A percentile compares a stretch with the other conserved stretches of the same genome.
phyloP scores from a whole-genome alignment of 2,329 filamentous ascomycete genomes.

The Coniochaeta ligniaria region DNA sequence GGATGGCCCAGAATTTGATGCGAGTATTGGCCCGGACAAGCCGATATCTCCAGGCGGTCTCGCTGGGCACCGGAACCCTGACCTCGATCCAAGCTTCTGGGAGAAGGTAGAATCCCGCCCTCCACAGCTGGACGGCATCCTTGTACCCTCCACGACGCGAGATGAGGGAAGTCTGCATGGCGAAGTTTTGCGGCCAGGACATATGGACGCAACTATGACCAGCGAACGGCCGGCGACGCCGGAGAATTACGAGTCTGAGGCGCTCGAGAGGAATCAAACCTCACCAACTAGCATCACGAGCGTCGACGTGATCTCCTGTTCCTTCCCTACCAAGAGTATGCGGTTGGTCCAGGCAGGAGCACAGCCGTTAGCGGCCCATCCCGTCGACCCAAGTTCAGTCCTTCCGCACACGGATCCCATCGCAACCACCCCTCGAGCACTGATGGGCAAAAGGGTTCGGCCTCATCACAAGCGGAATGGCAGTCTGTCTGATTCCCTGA shows the following conservation, averaged over 20 bases:
- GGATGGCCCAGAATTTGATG: conserved; percentile 64
- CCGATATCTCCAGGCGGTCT: conserved; percentile 73
- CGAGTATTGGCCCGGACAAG: conserved; percentile 52
- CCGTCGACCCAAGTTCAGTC: conserved; percentile 42
- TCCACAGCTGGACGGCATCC: conserved; percentile 35
- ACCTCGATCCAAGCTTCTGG: conserved; percentile 48
- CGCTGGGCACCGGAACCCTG: conserved; percentile 50
- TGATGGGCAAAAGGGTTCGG: conserved; percentile 52
- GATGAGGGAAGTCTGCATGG: conserved; percentile 34
- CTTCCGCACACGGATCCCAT: conserved; percentile 41
- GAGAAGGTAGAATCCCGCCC: conserved; percentile 34
- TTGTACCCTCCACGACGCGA: conserved; percentile 19
- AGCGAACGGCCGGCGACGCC: conserved; percentile 41
- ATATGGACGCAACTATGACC: conserved; percentile 39
- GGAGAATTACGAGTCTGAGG: conserved; percentile 23
- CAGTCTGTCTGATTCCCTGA: conserved; percentile 77
- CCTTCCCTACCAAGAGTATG: conserved; percentile 48
- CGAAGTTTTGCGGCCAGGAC: conserved; percentile 37
- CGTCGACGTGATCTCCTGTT: conserved; percentile 56
- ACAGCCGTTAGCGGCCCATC: conserved; percentile 44
- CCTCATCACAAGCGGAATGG: conserved; percentile 74
- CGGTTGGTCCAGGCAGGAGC: conserved; percentile 30
- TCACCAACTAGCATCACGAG: conserved; percentile 54
- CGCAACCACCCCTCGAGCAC: conserved; percentile 49
- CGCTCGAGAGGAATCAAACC: conserved; percentile 25